Percentiles rank a stretch among this genome's conserved stretches.
phyloP scores from a whole-genome alignment of 1,284 basidiomycete species.

The Puccinia hordei region DNA sequence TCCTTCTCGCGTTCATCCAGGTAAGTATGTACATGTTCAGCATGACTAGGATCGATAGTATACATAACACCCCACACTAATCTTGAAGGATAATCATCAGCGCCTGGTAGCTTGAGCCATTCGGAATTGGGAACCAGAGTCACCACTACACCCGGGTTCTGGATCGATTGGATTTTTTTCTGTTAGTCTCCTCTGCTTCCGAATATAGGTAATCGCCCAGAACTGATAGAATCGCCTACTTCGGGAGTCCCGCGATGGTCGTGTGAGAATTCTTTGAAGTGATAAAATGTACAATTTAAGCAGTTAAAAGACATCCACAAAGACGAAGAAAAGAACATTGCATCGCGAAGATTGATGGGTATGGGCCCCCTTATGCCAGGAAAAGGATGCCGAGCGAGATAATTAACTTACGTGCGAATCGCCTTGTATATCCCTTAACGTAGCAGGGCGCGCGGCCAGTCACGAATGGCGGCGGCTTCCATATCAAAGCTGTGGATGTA shows the following conservation, averaged over 20 bases:
- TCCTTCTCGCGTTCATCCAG: constrained; percentile 47
- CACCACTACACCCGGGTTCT: constrained; percentile 44
- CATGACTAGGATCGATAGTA: constrained; percentile 32
- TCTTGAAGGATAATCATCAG: not conserved
- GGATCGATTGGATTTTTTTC: not conserved
- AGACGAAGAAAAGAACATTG: not conserved
- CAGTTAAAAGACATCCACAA: not conserved
- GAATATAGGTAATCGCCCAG: not conserved
- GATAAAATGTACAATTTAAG: not conserved
- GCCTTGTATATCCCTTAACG: constrained; percentile 40
- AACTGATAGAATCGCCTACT: not conserved
- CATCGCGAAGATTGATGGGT: too few relatives aligned
- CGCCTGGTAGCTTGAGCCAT: constrained; percentile 18
- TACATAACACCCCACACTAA: constrained; percentile 42
- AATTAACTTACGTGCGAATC: constrained; percentile 39
- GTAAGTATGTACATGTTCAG: constrained; percentile 30
- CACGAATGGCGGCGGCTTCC: constrained; percentile 43
- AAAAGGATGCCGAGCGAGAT: not conserved
- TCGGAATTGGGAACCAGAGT: constrained; percentile 38
- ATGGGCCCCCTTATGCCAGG: not conserved
- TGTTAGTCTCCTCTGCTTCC: not conserved
- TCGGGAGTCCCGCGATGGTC: constrained; percentile 48
- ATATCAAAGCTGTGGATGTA: constrained; percentile 29
- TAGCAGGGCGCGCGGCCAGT: constrained; percentile 25
- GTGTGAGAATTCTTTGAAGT: constrained; percentile 34